These are phyloP conservation scores for Suillus alpinus DNA, from an alignment of 768 basidiomycete genomes.

Conservation along the genomic window DNA sequence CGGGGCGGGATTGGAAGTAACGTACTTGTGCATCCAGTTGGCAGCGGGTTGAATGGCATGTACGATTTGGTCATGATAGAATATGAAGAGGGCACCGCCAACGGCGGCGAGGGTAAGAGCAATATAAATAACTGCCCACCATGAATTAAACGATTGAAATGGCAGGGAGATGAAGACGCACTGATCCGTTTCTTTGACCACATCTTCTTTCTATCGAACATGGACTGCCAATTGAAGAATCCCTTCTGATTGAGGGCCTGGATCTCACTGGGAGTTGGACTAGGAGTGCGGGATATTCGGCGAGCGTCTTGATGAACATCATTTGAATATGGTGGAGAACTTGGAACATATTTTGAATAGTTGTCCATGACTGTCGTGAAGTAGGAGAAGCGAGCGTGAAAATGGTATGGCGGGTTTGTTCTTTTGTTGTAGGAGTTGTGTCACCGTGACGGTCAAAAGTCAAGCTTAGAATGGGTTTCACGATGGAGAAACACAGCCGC, in stretches of 20 bases:
- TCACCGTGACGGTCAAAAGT: background rate
- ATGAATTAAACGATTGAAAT: background rate
- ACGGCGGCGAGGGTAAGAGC: conserved; percentile 44
- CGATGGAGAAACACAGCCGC: too few species aligned
- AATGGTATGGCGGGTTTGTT: background rate
- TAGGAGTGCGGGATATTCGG: conserved; percentile 45
- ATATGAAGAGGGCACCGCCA: conserved; percentile 49
- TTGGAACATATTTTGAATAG: conserved; percentile 10
- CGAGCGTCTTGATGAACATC: conserved; percentile 14
- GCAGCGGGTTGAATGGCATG: conserved; percentile 44
- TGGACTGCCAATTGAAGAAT: conserved; percentile 44
- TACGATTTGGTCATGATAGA: conserved; percentile 64
- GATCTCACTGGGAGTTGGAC: conserved; percentile 62
- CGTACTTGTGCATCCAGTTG: conserved; percentile 43
- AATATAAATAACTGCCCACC: conserved; percentile 45
- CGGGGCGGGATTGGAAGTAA: background rate
- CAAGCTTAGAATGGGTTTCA: too few species aligned
- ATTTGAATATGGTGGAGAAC: conserved; percentile 1
- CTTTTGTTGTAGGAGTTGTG: conserved; percentile 3
- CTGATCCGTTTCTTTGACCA: conserved; percentile 55
- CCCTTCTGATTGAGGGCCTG: conserved; percentile 39
- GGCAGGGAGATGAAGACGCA: conserved; percentile 30
- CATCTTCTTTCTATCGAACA: conserved; percentile 49
- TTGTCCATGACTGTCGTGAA: conserved; percentile 14
- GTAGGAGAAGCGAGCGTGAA: background rate